Conservation (phyloP, 805 yeast species). For the Sugiyamaella boreocaroliniensis region DNA sequence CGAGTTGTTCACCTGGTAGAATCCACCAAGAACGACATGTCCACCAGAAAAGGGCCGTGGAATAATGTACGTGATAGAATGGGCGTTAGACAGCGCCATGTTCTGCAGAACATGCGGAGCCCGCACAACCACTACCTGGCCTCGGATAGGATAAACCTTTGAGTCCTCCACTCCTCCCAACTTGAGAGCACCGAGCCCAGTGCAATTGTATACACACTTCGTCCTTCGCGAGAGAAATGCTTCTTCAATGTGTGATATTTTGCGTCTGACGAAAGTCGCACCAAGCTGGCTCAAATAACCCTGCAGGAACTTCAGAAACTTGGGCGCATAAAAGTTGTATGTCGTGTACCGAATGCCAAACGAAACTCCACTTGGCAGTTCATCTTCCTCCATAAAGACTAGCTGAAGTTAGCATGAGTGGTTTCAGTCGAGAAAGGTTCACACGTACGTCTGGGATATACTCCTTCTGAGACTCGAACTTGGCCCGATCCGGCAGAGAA, state of each 20-base stretch:
- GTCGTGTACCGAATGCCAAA: constrained; percentile 53
- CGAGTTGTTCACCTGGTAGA: constrained; percentile 57
- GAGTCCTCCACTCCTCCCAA: constrained; percentile 62
- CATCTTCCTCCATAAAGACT: constrained; percentile 28
- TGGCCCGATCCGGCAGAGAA: constrained; percentile 37
- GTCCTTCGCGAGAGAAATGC: constrained; percentile 36
- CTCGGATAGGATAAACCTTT: constrained; percentile 64
- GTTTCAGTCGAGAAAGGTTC: neutral
- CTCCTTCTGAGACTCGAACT: constrained; percentile 41
- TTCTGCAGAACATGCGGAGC: constrained; percentile 65
- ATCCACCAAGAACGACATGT: constrained; percentile 72
- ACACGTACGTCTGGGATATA: constrained; percentile 45
- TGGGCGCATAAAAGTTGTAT: constrained; percentile 70
- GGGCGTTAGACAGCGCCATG: constrained; percentile 34
- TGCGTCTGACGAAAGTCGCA: constrained; percentile 43
- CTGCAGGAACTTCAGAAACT: constrained; percentile 45
- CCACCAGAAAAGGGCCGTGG: constrained; percentile 64
- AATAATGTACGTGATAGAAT: constrained; percentile 59
- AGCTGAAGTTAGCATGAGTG: neutral
- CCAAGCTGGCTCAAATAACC: constrained; percentile 42
- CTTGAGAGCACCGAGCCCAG: constrained; percentile 62
- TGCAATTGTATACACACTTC: constrained; percentile 60
- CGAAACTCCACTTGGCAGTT: constrained; percentile 46
- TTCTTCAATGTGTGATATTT: constrained; percentile 48
- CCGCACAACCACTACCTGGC: constrained; percentile 67